Conservation (phyloP, 1,284 basidiomycete species). For the Caloboletus firmus region DNA sequence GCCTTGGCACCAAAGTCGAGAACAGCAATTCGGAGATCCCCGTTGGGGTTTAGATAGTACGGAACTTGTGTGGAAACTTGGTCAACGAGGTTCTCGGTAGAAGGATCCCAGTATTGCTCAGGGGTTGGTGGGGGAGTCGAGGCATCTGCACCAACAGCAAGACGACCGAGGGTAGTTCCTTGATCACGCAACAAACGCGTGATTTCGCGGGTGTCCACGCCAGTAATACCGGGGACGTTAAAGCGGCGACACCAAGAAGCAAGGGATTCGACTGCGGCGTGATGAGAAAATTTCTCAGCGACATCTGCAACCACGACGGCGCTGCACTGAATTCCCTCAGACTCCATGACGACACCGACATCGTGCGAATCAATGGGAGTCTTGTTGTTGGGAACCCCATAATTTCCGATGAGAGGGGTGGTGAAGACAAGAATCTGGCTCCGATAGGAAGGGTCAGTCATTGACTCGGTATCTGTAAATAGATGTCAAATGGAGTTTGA, state of each 20-base stretch:
- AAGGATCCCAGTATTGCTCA: constrained; percentile 90
- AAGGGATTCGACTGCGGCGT: constrained; percentile 90
- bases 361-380: constrained; percentile 76
- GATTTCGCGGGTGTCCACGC: constrained; percentile 96
- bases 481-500: constrained; percentile 11
- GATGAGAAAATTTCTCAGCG: constrained; percentile 93
- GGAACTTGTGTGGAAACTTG: constrained; percentile 87
- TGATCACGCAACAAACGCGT: constrained; percentile 93
- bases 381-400: constrained; percentile 89
- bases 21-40: constrained; percentile 90
- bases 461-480: constrained; percentile 88
- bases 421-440: constrained; percentile 99
- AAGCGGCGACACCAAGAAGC: constrained; percentile 92
- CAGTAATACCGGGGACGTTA: constrained; percentile 91
- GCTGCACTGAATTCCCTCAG: constrained; percentile 85
- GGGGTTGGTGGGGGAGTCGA: constrained; percentile 57
- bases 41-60: constrained; percentile 85
- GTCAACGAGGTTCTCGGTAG: constrained; percentile 88
- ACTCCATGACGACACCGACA: constrained; percentile 91
- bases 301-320: constrained; percentile 94
- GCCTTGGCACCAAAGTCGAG: constrained; percentile 98
- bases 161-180: constrained; percentile 92
- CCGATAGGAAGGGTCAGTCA: constrained; percentile 99
- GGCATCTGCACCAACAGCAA: constrained; percentile 82
- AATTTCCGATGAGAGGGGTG: constrained; percentile 97